Base-by-base conservation (phyloP, 208 protist species). In the Sergeia podlipaevii region DNA sequence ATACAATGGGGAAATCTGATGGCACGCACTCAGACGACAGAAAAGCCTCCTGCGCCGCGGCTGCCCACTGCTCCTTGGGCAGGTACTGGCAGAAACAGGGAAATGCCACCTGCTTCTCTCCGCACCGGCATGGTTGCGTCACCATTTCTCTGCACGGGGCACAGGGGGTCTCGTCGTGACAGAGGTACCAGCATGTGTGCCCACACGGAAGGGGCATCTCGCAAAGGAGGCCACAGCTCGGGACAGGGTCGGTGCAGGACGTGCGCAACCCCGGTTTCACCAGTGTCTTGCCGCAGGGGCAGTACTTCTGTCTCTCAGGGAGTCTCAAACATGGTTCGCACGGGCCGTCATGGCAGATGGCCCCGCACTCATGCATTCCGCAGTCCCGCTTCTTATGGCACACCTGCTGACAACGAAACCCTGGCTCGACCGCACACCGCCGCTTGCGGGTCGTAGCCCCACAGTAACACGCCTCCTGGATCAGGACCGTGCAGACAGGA, bases 381-480 rank as follows among this genome's bases (percentile, higher is more conserved):
- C 92, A 96, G 50, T 94, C 87, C 13, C 78, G 76, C 55, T 58
- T 55, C 64, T 90, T 85, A 15, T n/a, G n/a, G n/a, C n/a, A n/a
- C n/a, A n/a, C n/a, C 1, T 48, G 59, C 0, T 56, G 62, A 52
- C 87, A 91, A 11, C 74, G 51, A 54, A 86, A 91, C 17, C 58
- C 30, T 13, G 7, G 24, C 13, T 44, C 60, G 83, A 91, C 0
- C 15, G 38, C 17, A 36, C 80, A 88, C 20, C 69, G 68, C 18
- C 59, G 67, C 41, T 36, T 74, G 15, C 66, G 51, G 32, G 58
- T 50, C 26, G 65, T 72, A 6, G 65, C 63, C 4, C 96, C 96
- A 60, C 96, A 98, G 76, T 85, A 93, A 68, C 96, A 98, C 17
- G 39, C 64, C 57, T 82, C 66, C 21, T 56, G 61, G 3, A 78